Evolutionary conservation across 805 yeast species (phyloP), one percentile per base, ranked within the genome.

Genomic region (Candida methanosorbosa): DNA sequence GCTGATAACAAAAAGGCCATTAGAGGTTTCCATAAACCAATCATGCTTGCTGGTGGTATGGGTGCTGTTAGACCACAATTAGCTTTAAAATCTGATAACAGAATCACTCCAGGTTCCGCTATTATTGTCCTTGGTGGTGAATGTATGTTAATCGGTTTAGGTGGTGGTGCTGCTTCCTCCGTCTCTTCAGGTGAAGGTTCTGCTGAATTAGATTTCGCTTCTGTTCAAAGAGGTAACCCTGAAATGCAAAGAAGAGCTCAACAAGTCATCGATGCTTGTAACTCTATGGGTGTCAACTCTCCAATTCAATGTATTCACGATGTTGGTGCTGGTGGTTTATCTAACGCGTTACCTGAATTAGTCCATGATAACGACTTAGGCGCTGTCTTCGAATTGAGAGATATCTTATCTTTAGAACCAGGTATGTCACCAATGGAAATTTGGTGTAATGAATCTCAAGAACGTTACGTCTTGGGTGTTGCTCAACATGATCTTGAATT

Each of bases 381-480:
- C 57, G 99, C 96, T 20, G 70, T 58, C 44, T 92, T 92, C 44
- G 96, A 92, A 60, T 70, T 92, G 45, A 78, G 99, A 62, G 82
- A 88, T 37, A 81, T 92, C 38, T 74, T 94, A 37, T 80, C 87
- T 25, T 72, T 87, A 44, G 99, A 92, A 60, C 94, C 95, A 32
- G 94, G 97, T 38, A 86, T 92, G 97, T 90, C 97, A 5, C 97
- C 99, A 37, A 85, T 92, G 95, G 98, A 92, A 66, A 86, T 92
- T 44, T 92, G 99, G 99, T 92, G 99, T 74, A 90, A 94, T 51
- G 98, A 92, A 64, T 92, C 97, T 2, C 99, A 92, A 65, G 99
- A 92, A 62, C 79, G 99, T 60, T 92, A 88, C 50, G 99, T 92
- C 18, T 62, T 92, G 49, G 97, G 95, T 45, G 94, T 92, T 42